Percentiles rank a stretch among this genome's conserved stretches.
Conservation (phyloP, 1,139 yeast species). For the Geotrichum macrosporum region DNA sequence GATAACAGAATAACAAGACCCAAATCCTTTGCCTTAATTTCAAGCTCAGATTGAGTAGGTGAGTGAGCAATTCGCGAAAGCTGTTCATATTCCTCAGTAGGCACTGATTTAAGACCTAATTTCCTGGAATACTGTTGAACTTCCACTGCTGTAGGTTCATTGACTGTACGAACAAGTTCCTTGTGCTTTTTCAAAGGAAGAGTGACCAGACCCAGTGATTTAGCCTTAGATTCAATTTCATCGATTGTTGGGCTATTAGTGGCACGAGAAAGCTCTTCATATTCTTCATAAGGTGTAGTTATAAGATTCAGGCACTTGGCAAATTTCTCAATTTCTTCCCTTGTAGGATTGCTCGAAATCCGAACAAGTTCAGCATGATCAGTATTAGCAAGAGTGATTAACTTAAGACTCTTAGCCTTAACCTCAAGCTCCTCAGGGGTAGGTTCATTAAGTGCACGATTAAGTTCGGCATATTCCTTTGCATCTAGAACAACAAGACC, state of each 20-base stretch:
- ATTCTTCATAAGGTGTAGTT: constrained; percentile 25
- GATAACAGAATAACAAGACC: constrained; percentile 40
- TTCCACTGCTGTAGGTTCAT: constrained; percentile 27
- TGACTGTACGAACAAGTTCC: constrained; percentile 26
- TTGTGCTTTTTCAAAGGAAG: constrained; percentile 36
- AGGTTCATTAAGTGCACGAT: constrained; percentile 25
- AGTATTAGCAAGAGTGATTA: constrained; percentile 36
- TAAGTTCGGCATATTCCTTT: constrained; percentile 27
- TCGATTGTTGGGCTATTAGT: constrained; percentile 28
- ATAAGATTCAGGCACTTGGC: constrained; percentile 29
- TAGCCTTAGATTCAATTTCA: constrained; percentile 27
- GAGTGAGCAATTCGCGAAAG: constrained; percentile 26
- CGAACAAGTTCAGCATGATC: constrained; percentile 26
- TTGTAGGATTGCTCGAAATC: constrained; percentile 25
- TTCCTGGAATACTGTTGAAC: constrained; percentile 22
- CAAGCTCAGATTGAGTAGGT: constrained; percentile 34
- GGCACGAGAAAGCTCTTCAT: constrained; percentile 24
- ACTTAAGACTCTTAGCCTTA: constrained; percentile 32
- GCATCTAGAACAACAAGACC: constrained; percentile 39
- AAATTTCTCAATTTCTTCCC: constrained; percentile 33
- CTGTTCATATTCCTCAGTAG: constrained; percentile 34
- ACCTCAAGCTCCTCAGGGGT: constrained; percentile 23
- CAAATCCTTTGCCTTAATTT: constrained; percentile 36
- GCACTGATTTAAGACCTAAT: constrained; percentile 40
- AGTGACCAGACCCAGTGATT: constrained; percentile 40